Evolutionary conservation across 257 asterid species (phyloP).

Genomic region (Solanum commersonii): DNA sequence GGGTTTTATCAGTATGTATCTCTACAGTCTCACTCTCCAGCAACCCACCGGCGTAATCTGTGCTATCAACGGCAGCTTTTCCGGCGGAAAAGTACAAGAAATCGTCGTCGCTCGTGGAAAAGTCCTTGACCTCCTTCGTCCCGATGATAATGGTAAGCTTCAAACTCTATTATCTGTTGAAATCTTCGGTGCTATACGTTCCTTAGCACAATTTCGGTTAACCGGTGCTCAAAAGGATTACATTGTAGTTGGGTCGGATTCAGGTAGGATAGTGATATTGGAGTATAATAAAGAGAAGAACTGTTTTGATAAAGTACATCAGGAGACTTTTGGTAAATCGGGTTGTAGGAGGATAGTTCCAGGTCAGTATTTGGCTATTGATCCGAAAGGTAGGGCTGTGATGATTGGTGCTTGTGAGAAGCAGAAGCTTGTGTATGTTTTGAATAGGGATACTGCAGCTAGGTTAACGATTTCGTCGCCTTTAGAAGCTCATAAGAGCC

Average conservation of each 20-base stretch:
- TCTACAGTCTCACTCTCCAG: slow-evolving; percentile 88
- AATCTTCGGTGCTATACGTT: slow-evolving; percentile 84
- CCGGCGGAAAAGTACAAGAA: slow-evolving; percentile 91
- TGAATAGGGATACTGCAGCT: slow-evolving; percentile 96
- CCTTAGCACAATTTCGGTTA: slow-evolving; percentile 92
- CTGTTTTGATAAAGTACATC: slow-evolving; percentile 76
- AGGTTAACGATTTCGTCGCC: slow-evolving; percentile 94
- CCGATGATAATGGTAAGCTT: slow-evolving; percentile 92
- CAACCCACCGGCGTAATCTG: slow-evolving; percentile 79
- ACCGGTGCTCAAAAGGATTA: slow-evolving; percentile 93
- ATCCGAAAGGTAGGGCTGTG: slow-evolving; percentile 98
- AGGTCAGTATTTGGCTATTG: slow-evolving; percentile 87
- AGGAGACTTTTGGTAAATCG: slow-evolving; percentile 93
- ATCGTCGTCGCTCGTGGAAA: slow-evolving; percentile 91
- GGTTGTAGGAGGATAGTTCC: slow-evolving; percentile 97
- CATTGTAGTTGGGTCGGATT: slow-evolving; percentile 92
- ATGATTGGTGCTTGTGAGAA: slow-evolving; percentile 97
- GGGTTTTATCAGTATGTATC: slow-evolving; percentile 52
- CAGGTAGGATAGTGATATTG: slow-evolving; percentile 81
- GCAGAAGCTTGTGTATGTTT: slow-evolving; percentile 95
- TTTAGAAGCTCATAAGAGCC: slow-evolving; percentile 95
- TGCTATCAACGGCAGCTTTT: slow-evolving; percentile 90
- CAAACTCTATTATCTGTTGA: slow-evolving; percentile 82
- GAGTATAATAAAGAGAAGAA: slow-evolving; percentile 88
- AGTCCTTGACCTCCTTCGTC: slow-evolving; percentile 89